A percentile compares a stretch with the other conserved stretches of the same genome.
Evolutionary conservation across 306 rosid genomes (phyloP).

Genomic region (Quercus gilva): DNA sequence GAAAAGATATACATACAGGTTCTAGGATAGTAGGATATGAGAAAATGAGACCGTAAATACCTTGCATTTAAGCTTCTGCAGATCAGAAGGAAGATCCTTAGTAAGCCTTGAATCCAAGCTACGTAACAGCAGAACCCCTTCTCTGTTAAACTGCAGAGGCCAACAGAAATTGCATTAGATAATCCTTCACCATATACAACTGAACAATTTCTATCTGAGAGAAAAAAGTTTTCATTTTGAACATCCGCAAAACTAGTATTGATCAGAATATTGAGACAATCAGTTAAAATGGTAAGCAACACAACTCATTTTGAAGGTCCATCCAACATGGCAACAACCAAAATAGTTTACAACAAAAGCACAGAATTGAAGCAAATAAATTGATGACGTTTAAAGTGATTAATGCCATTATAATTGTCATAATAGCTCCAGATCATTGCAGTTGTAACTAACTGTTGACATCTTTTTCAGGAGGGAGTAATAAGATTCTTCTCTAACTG

Average conservation of each 20-base stretch:
- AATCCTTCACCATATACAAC: not conserved
- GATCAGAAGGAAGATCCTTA: constrained; percentile 96
- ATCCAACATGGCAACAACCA: too few species aligned
- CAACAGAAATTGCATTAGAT: constrained; percentile 7
- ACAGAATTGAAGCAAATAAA: too few species aligned
- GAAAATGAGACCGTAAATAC: constrained; percentile 34
- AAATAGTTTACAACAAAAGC: too few species aligned
- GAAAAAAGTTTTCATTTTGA: not conserved
- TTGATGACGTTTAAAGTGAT: too few species aligned
- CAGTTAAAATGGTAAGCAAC: too few species aligned
- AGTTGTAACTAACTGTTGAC: too few species aligned
- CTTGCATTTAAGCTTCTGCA: constrained; percentile 97
- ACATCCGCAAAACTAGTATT: too few species aligned
- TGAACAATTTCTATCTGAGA: not conserved
- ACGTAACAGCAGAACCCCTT: constrained; percentile 87
- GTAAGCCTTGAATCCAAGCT: constrained; percentile 90
- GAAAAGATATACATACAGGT: not conserved
- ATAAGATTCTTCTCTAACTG: not conserved
- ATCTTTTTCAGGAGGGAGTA: too few species aligned
- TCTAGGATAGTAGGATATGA: not conserved
- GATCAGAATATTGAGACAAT: too few species aligned
- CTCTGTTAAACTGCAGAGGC: constrained; percentile 73
- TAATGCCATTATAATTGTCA: too few species aligned
- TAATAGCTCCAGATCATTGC: too few species aligned
- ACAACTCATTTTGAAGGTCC: too few species aligned